Evolutionary conservation across 441 rosid species (phyloP).

Genomic region (Adansonia grandidieri): DNA sequence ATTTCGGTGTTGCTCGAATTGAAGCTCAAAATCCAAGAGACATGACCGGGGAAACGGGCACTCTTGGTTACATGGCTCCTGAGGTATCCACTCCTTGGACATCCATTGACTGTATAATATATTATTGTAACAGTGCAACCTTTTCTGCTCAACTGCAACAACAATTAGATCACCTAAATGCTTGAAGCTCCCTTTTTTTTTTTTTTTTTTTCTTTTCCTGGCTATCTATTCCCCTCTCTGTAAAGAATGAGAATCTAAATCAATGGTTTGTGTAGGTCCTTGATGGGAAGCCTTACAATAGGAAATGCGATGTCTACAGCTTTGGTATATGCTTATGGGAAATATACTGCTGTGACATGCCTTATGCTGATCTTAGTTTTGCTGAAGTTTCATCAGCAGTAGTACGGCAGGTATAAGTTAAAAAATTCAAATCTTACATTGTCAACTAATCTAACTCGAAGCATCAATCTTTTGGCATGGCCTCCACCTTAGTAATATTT

Average conservation of each 20-base stretch:
- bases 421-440: slow-evolving; percentile 4
- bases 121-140: not conserved
- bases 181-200: not conserved
- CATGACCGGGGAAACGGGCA: slow-evolving; percentile 85
- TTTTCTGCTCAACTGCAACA: slow-evolving; percentile 1
- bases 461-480: not conserved
- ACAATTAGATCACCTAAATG: not conserved
- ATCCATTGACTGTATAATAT: not conserved
- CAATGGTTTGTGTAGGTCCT: slow-evolving; percentile 50
- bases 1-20: slow-evolving; percentile 73
- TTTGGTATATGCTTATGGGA: slow-evolving; percentile 79
- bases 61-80: slow-evolving; percentile 81
- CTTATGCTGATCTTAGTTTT: slow-evolving; percentile 63
- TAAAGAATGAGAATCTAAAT: slow-evolving; percentile 26
- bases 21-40: slow-evolving; percentile 78
- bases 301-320: slow-evolving; percentile 75
- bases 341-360: slow-evolving; percentile 77
- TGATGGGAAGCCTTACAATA: slow-evolving; percentile 71
- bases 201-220: too few relatives aligned
- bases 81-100: slow-evolving; percentile 48
- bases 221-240: not conserved
- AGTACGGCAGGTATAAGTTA: slow-evolving; percentile 51
- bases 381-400: slow-evolving; percentile 70
- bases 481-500: not conserved
- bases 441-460: not conserved